Percentiles rank a stretch among this genome's conserved stretches.
phyloP scores from a whole-genome alignment of 2,329 filamentous ascomycete genomes.

The Ustulina deusta region DNA sequence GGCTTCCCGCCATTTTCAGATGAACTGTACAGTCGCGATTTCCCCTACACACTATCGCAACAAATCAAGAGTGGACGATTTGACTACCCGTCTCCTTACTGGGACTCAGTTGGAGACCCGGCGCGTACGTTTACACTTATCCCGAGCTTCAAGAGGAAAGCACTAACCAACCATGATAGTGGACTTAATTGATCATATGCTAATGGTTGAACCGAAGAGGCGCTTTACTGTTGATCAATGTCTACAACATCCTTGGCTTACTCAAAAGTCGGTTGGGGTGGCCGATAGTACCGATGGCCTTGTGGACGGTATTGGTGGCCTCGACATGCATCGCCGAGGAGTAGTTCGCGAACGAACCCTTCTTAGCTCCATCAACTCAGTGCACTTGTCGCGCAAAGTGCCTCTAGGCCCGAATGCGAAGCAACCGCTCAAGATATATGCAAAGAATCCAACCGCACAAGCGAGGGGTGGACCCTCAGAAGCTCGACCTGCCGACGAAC shows the following conservation, averaged over 20 bases:
- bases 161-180: conserved; percentile 58
- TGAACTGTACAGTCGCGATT: conserved; percentile 83
- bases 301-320: conserved; percentile 82
- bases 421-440: conserved; percentile 76
- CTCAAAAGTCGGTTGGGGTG: conserved; percentile 68
- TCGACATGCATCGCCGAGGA: conserved; percentile 88
- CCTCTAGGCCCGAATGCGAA: conserved; percentile 68
- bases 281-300: conserved; percentile 93
- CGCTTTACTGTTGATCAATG: conserved; percentile 92
- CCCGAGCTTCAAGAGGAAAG: neutral
- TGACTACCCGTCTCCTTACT: conserved; percentile 96
- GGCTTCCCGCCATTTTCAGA: conserved; percentile 98
- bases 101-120: conserved; percentile 87
- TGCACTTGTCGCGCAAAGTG: conserved; percentile 66
- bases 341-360: conserved; percentile 85
- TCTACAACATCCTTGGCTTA: conserved; percentile 90
- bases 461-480: conserved; percentile 65
- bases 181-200: conserved; percentile 94
- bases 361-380: conserved; percentile 82
- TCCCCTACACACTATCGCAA: conserved; percentile 86
- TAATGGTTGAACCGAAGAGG: conserved; percentile 85
- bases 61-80: conserved; percentile 92
- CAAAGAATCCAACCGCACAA: conserved; percentile 72
- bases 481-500: conserved; percentile 72
- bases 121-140: conserved; percentile 66